These are phyloP conservation scores for Chaetothyriales sp. DNA, from an alignment of 2,329 filamentous ascomycete genomes.

Conservation along the genomic window DNA sequence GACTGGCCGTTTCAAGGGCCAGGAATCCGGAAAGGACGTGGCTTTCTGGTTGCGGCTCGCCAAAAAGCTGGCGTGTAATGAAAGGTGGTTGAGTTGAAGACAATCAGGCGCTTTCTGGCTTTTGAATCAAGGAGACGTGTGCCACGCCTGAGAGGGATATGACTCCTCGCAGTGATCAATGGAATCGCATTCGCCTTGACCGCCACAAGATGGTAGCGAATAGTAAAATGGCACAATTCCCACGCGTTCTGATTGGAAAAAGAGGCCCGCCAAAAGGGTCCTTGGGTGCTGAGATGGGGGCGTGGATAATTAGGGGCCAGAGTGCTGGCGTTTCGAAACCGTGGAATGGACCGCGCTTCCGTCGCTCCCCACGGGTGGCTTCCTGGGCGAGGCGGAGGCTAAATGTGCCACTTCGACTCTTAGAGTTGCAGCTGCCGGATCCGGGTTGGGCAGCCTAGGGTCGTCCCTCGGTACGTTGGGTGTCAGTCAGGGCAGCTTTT, in stretches of 20 bases:
- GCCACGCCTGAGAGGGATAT: not conserved
- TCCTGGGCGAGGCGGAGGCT: not conserved
- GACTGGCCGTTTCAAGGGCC: not conserved
- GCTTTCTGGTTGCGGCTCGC: not conserved
- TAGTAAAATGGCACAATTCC: not conserved
- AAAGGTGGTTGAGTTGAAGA: not conserved
- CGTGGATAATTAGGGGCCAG: not conserved
- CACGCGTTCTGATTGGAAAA: not conserved
- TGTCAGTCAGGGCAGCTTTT: not conserved
- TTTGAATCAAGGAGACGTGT: not conserved
- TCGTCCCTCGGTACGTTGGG: not conserved
- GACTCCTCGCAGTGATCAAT: not conserved
- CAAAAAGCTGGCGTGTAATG: not conserved
- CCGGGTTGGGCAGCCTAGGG: not conserved
- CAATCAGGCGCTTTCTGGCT: not conserved
- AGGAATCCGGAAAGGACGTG: not conserved
- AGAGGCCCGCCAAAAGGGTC: not conserved
- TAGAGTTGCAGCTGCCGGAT: not conserved
- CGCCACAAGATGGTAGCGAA: not conserved
- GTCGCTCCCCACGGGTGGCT: not conserved
- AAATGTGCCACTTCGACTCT: not conserved
- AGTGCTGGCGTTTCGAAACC: not conserved
- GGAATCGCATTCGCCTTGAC: not conserved
- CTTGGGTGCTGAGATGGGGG: not conserved
- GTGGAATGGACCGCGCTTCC: not conserved